Evolutionary conservation across 2,329 filamentous ascomycete species (phyloP).

Genomic region (Ceratocystis destructans): DNA sequence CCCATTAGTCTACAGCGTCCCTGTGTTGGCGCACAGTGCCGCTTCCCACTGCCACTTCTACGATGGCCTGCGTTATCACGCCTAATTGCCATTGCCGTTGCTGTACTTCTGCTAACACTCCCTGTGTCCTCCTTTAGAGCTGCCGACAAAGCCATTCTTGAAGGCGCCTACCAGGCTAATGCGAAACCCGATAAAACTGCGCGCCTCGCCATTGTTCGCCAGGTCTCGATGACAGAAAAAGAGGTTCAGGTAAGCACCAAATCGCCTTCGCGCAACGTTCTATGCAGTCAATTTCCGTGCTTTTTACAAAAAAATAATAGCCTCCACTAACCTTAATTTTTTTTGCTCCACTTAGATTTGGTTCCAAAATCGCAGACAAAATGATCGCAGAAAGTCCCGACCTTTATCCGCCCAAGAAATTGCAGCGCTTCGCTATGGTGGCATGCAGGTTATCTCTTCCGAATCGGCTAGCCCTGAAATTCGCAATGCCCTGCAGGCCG

Average conservation of each 20-base stretch:
- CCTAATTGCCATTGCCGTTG: neutral
- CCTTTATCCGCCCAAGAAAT: slow-evolving; percentile 69
- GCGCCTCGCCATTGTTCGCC: slow-evolving; percentile 69
- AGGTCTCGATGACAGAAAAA: slow-evolving; percentile 82
- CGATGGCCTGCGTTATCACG: too few relatives aligned
- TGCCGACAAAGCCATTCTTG: slow-evolving; percentile 78
- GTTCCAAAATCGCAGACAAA: slow-evolving; percentile 93
- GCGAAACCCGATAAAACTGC: slow-evolving; percentile 84
- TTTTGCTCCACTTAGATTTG: slow-evolving; percentile 56
- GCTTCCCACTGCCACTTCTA: too few relatives aligned
- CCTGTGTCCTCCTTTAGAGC: slow-evolving; percentile 40
- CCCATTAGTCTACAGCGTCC: too few relatives aligned
- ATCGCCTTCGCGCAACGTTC: slow-evolving; percentile 14
- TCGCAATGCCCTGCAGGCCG: slow-evolving; percentile 23
- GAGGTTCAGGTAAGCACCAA: slow-evolving; percentile 69
- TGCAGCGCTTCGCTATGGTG: slow-evolving; percentile 43
- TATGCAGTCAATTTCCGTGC: neutral
- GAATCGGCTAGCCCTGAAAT: slow-evolving; percentile 24
- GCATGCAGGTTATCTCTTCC: slow-evolving; percentile 38
- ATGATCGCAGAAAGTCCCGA: slow-evolving; percentile 76
- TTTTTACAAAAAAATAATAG: neutral
- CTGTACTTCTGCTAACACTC: slow-evolving; percentile 19
- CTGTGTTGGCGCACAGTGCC: too few relatives aligned
- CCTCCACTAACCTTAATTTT: neutral
- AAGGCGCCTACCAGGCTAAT: slow-evolving; percentile 71